phyloP scores from a whole-genome alignment of 2,329 filamentous ascomycete species.

The Daldinia sp. region DNA sequence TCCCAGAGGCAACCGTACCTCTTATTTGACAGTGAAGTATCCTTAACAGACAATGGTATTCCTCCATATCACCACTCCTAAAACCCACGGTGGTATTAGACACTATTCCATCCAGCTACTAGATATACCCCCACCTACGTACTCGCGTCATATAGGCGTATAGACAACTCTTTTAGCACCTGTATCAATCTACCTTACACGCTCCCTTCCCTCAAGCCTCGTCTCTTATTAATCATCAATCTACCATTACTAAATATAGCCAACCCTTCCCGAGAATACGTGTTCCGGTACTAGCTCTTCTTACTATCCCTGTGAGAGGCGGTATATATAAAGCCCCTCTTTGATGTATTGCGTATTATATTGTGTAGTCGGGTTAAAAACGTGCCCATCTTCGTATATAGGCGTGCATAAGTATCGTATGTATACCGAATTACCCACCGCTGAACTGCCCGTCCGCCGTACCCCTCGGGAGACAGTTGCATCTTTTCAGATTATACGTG shows the following conservation, averaged over 20 bases:
- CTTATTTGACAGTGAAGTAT: too few relatives aligned
- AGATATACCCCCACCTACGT: not conserved
- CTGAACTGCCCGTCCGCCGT: conserved; percentile 9
- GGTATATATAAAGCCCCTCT: not conserved
- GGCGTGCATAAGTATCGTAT: not conserved
- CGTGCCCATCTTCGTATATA: not conserved
- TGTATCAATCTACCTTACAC: not conserved
- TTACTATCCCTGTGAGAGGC: not conserved
- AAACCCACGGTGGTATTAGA: not conserved
- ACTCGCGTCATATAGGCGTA: not conserved
- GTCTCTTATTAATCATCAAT: not conserved
- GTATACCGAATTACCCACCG: conserved; percentile 12
- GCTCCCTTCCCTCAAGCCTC: not conserved
- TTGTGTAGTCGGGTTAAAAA: not conserved
- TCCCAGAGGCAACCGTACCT: too few relatives aligned
- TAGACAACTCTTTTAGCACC: not conserved
- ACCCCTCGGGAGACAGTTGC: not conserved
- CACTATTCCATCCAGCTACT: not conserved
- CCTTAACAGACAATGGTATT: not conserved
- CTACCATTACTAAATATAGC: not conserved
- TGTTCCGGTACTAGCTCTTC: not conserved
- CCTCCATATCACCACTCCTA: not conserved
- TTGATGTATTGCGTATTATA: not conserved
- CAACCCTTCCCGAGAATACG: not conserved
- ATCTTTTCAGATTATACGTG: conserved; percentile 51